Percentiles rank a stretch among this genome's conserved stretches.
These are phyloP conservation scores for Kluyveromyces sp. DNA, from an alignment of 1,139 yeast species.

Conservation along the genomic window DNA sequence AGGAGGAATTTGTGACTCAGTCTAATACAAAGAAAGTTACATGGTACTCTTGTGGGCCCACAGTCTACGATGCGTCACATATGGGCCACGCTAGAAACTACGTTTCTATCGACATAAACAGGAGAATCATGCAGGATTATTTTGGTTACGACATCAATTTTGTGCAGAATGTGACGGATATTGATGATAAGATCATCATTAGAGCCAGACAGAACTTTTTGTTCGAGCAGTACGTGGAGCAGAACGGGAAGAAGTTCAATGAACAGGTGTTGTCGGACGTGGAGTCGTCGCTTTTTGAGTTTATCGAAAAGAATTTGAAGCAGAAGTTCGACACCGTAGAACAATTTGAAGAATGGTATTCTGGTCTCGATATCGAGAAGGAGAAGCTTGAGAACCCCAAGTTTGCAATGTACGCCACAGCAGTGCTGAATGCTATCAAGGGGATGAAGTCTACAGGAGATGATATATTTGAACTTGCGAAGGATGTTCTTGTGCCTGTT, in stretches of 20 bases:
- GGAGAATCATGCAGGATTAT: slow-evolving; percentile 81
- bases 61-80: slow-evolving; percentile 94
- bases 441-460: slow-evolving; percentile 34
- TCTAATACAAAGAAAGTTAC: slow-evolving; percentile 53
- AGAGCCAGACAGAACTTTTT: slow-evolving; percentile 88
- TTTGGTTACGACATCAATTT: slow-evolving; percentile 82
- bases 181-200: slow-evolving; percentile 91
- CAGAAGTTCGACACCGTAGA: slow-evolving; percentile 34
- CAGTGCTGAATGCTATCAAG: slow-evolving; percentile 49
- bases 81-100: slow-evolving; percentile 99
- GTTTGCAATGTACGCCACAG: slow-evolving; percentile 74
- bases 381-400: slow-evolving; percentile 61
- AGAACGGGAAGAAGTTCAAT: slow-evolving; percentile 20
- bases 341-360: slow-evolving; percentile 49
- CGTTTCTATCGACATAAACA: slow-evolving; percentile 86
- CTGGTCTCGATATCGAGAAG: slow-evolving; percentile 41
- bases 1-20: slow-evolving; percentile 67
- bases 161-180: slow-evolving; percentile 95
- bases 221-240: slow-evolving; percentile 50
- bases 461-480: slow-evolving; percentile 45
- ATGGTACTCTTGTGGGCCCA: slow-evolving; percentile 99
- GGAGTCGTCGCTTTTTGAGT: slow-evolving; percentile 40
- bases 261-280: slow-evolving; percentile 36
- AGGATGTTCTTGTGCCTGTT: slow-evolving; percentile 67
- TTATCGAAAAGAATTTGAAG: slow-evolving; percentile 53